Evolutionary conservation across 208 protist species (phyloP).

Genomic region (Phytomonas sp.): DNA sequence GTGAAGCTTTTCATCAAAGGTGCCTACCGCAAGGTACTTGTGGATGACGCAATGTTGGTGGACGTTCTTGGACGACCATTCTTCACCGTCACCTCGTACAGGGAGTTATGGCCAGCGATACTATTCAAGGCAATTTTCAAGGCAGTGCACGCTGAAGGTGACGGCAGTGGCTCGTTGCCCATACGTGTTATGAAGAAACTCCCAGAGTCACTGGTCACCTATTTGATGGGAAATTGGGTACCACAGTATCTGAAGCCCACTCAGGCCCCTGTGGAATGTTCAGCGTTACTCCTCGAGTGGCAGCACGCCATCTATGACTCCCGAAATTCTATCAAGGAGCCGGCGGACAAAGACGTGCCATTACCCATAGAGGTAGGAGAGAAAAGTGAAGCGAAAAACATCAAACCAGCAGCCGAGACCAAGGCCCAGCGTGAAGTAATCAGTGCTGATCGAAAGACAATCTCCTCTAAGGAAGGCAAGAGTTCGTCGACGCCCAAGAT

Average conservation of each 20-base stretch:
- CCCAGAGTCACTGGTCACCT: conserved; percentile 48
- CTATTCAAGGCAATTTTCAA: conserved; percentile 83
- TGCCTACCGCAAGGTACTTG: conserved; percentile 68
- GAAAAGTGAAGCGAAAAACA: background rate
- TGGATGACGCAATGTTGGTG: conserved; percentile 83
- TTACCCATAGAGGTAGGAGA: background rate
- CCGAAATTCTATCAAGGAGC: background rate
- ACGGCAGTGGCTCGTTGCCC: background rate
- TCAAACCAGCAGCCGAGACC: background rate
- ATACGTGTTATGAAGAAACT: conserved; percentile 1
- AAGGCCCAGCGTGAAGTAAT: background rate
- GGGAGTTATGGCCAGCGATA: conserved; percentile 84
- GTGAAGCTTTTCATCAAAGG: conserved; percentile 87
- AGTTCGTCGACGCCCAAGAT: background rate
- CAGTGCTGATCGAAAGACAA: background rate
- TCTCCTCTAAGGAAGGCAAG: background rate
- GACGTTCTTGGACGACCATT: conserved; percentile 72
- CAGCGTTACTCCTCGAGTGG: conserved; percentile 22
- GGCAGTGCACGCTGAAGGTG: conserved; percentile 12
- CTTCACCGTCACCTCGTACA: conserved; percentile 53
- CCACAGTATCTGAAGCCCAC: conserved; percentile 49
- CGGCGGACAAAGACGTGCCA: background rate
- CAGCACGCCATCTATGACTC: background rate
- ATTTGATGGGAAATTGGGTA: conserved; percentile 70
- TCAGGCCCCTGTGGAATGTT: background rate